Evolutionary conservation across 2,329 filamentous ascomycete species (phyloP).

Genomic region (Aspergillus pseudoviridinutans): DNA sequence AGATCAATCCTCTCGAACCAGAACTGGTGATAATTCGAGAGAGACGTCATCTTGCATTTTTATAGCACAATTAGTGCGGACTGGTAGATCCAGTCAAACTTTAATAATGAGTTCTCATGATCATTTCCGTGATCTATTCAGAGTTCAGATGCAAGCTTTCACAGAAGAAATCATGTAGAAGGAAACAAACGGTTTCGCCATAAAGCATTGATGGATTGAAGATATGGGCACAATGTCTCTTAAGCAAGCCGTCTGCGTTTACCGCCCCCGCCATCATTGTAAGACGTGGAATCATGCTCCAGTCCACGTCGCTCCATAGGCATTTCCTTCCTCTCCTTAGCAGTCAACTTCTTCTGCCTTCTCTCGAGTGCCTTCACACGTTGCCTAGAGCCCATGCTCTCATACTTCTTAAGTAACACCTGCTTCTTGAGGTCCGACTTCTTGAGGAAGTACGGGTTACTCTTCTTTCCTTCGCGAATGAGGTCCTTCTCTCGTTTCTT

Average conservation of each 20-base stretch:
- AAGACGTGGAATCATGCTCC: slow-evolving; percentile 20
- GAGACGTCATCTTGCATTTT: background rate
- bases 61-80: background rate
- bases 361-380: slow-evolving; percentile 80
- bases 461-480: slow-evolving; percentile 76
- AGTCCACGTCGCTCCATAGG: slow-evolving; percentile 50
- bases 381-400: slow-evolving; percentile 78
- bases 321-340: slow-evolving; percentile 79
- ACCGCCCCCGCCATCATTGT: slow-evolving; percentile 16
- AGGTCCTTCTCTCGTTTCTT: slow-evolving; percentile 77
- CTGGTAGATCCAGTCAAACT: slow-evolving; percentile 5
- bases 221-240: slow-evolving; percentile 5
- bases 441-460: slow-evolving; percentile 85
- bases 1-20: background rate
- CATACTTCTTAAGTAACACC: slow-evolving; percentile 72
- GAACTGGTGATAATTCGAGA: background rate
- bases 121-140: background rate
- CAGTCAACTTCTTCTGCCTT: slow-evolving; percentile 81
- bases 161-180: background rate
- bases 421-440: slow-evolving; percentile 86
- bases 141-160: background rate
- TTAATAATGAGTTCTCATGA: slow-evolving; percentile 11
- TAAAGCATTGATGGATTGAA: background rate
- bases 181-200: background rate
- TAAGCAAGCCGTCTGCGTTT: slow-evolving; percentile 28